Conservation (phyloP, 805 yeast genomes). For the Schwanniomyces pseudopolymorphus region DNA sequence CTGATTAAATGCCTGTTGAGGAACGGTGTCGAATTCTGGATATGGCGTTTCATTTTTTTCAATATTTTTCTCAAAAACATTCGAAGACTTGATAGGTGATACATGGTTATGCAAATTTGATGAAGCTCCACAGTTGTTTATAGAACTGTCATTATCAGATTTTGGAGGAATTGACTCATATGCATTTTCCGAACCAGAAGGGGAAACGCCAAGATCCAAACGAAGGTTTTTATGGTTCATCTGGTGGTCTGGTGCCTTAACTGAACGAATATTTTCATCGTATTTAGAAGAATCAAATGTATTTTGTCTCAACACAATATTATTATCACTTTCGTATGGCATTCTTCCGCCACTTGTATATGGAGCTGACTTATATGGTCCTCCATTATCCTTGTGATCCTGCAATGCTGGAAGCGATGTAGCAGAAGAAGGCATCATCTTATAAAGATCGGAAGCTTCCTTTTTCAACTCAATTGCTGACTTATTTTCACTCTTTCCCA, state of each 20-base stretch:
- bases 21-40: background rate
- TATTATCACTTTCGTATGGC: background rate
- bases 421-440: background rate
- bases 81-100: background rate
- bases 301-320: background rate
- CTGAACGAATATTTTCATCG: background rate
- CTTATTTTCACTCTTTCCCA: background rate
- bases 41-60: background rate
- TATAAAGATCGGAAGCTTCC: background rate
- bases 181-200: background rate
- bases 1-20: background rate
- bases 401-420: background rate
- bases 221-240: conserved; percentile 1
- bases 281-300: background rate
- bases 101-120: background rate
- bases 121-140: background rate
- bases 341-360: background rate
- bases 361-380: background rate
- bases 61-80: background rate
- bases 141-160: background rate
- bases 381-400: background rate
- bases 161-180: background rate
- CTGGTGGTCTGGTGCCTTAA: background rate
- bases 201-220: background rate
- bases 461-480: background rate